Evolutionary conservation across 164 flowering plant genomes (phyloP), one percentile per base, ranked within the genome.

Genomic region (Euptelea pleiosperma): DNA sequence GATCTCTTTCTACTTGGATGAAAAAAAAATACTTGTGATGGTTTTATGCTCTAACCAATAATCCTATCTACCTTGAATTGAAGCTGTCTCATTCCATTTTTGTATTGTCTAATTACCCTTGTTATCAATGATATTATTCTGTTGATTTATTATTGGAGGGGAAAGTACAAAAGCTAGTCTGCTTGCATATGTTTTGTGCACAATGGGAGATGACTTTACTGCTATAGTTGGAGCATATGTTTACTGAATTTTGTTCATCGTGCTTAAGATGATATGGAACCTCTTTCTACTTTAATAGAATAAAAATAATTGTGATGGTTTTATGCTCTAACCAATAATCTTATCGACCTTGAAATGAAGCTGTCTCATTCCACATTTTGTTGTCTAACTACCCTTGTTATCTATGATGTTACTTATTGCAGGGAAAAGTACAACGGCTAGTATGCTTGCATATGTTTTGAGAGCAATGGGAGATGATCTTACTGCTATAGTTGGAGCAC

Each of bases 391-490:
- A n/a, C n/a, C n/a, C n/a, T n/a, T n/a, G n/a, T 35, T 33, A 34
- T 6, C 7, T 25, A 4, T 62, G 8, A 51, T 31, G 14, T 5
- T 39, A 15, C 3, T 57, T 8, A 0, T 53, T 56, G 30, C 49
- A 76, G 83, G 83, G 47, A 75, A 75, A 66, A 79, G 67, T 60
- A 75, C 83, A 34, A 75, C 82, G 2, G 58, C 75, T 16, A 55
- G 69, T 54, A 73, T 76, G 79, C 80, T 79, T 64, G 78, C 83
- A 14, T 79, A 75, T 76, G 80, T 73, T 62, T 63, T 79, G 41
- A 69, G 57, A 4, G 66, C 67, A 48, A 69, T 76, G 73, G 80
- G 80, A 8, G 80, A 69, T 49, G 68, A 76, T 64, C 60, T 75
- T 55, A 67, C 78, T 29, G 83, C 80, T 40, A 58, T 76, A 59